Conservation (phyloP, 345 rosid genomes). For the Rhizophora apiculata region DNA sequence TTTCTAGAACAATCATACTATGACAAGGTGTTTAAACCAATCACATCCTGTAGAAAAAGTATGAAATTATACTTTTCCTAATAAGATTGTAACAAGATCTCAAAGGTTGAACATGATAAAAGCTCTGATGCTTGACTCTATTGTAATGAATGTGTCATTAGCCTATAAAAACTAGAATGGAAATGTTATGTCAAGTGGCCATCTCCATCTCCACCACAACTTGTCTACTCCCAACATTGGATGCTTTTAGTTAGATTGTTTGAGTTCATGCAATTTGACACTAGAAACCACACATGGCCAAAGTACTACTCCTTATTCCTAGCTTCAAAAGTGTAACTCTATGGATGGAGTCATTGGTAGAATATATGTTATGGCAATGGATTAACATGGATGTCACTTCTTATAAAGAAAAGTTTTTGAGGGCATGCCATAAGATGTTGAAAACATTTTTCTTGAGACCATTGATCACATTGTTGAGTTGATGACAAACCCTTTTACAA, state of each 20-base stretch:
- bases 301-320: slow-evolving; percentile 35
- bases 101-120: slow-evolving; percentile 46
- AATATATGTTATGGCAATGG: slow-evolving; percentile 64
- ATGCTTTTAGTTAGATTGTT: no score
- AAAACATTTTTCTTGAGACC: slow-evolving; percentile 62
- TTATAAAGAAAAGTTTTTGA: slow-evolving; percentile 62
- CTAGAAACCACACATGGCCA: slow-evolving; percentile 12
- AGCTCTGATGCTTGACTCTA: slow-evolving; percentile 44
- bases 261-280: no score
- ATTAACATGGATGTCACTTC: slow-evolving; percentile 73
- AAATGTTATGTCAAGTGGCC: slow-evolving; percentile 24
- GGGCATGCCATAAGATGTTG: slow-evolving; percentile 51
- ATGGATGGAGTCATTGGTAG: slow-evolving; percentile 53
- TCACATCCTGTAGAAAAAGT: slow-evolving; percentile 31
- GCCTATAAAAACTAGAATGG: slow-evolving; percentile 36
- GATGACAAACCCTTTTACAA: slow-evolving; percentile 75
- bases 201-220: no score
- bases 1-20: slow-evolving; percentile 36
- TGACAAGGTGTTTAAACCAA: slow-evolving; percentile 39
- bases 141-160: slow-evolving; percentile 39
- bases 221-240: no score
- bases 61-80: slow-evolving; percentile 28
- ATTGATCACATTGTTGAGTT: slow-evolving; percentile 61
- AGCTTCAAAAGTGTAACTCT: slow-evolving; percentile 41
- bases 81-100: slow-evolving; percentile 62